Evolutionary conservation across 495 filamentous ascomycete species (phyloP).

Genomic region (Pseudomonodictys pantanalensis): DNA sequence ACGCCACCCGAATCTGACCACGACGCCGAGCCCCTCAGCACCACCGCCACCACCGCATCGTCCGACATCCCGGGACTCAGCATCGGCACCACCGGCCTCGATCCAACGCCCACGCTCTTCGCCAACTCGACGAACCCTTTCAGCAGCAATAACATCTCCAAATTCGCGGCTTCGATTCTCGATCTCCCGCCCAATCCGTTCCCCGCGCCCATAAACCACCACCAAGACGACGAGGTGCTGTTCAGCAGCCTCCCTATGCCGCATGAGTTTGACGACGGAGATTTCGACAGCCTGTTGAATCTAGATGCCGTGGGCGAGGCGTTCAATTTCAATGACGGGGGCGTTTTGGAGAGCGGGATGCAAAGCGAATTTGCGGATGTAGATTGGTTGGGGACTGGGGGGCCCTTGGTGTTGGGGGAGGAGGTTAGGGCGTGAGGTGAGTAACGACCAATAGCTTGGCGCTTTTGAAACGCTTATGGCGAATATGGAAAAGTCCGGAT

Average conservation of each 20-base stretch:
- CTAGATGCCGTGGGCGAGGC: conserved; percentile 32
- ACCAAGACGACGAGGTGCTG: conserved; percentile 30
- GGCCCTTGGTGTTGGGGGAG: conserved; percentile 33
- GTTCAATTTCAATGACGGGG: conserved; percentile 29
- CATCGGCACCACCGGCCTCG: background rate
- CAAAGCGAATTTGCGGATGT: conserved; percentile 42
- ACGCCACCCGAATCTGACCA: conserved; percentile 41
- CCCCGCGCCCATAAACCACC: conserved; percentile 15
- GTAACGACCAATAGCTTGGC: background rate
- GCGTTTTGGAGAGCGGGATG: conserved; percentile 31
- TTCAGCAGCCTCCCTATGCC: conserved; percentile 25
- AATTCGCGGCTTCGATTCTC: too few relatives aligned
- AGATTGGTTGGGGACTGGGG: conserved; percentile 40
- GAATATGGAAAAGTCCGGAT: background rate
- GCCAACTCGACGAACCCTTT: background rate
- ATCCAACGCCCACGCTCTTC: background rate
- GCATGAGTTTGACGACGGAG: conserved; percentile 41
- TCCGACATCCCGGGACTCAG: background rate
- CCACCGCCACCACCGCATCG: conserved; percentile 1
- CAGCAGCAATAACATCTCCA: background rate
- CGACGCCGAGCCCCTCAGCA: conserved; percentile 8
- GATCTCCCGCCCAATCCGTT: conserved; percentile 14
- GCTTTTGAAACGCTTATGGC: background rate
- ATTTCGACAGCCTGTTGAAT: conserved; percentile 40
- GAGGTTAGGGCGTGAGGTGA: conserved; percentile 3